Base-by-base conservation (phyloP, 2,329 filamentous ascomycete species). In the Shiraia bambusicola region DNA sequence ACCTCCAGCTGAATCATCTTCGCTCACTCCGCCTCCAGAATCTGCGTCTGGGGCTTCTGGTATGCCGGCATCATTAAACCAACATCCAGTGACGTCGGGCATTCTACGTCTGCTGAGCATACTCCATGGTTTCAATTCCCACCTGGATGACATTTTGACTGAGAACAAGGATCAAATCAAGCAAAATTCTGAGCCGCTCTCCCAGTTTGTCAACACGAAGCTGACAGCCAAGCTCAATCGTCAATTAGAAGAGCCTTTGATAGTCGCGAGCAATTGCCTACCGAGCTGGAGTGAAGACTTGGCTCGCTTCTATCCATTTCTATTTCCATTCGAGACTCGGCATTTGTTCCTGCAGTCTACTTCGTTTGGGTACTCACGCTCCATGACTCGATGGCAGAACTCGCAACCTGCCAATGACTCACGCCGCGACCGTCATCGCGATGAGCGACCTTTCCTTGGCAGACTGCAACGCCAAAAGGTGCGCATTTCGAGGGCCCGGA, bases 181-280 rank as follows among this genome's bases (percentile, higher is more conserved):
- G 48, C 74, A 94, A 19, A 88, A 87, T 35, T 78, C 84, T 1
- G 92, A 97, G 69, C 88, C 92, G 0, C 70, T 94, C 33, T 86
- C 91, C 2, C 91, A 97, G 56, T 98, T 98, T 58, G 93, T 98
- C 70, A 98, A 98, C 64, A 96, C 93, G 0, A 98, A 98, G 69
- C 80, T 98, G 27, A 98, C 93, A 0, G 94, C 93, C 1, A 98
- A 98, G 72, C 80, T 98, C 42, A 98, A 98, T 63, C 85, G 93
- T 19, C 94, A 98, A 67, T 75, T 98, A 10, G 93, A 98, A 64
- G 94, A 98, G 70, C 93, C 93, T 8, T 74, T 98, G 50, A 94
- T 98, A 52, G 93, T 98, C 36, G 93, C 93, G 3, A 97, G 93
- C 72, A 95, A 92, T 62, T 98, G 93, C 65, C 76, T 98, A 27